Base-by-base conservation (phyloP, 2,329 filamentous ascomycete species). In the Pestalotiopsis sp. region DNA sequence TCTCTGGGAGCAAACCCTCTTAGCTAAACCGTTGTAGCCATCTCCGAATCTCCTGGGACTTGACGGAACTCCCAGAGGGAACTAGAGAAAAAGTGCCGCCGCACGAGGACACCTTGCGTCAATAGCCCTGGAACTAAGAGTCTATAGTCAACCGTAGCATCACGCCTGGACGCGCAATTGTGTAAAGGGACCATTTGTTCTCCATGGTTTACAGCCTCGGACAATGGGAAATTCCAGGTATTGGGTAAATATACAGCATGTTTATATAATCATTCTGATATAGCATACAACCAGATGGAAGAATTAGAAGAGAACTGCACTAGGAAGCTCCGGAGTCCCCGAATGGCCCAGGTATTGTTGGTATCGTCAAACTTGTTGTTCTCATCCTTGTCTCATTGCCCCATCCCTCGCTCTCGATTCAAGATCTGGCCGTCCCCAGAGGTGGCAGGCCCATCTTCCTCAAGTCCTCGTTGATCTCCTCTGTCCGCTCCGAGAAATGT, bases 391-490 rank as follows among this genome's bases (percentile, higher is more conserved):
- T 39, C 9, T 22, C 4, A 40, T 20, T 22, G 38, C 59, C 24
- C 30, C 22, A n/a, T 13, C 4, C 22, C 24, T 3, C n/a, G n/a
- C 11, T 11, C 9, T 22, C 9, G 10, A 13, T 61, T 35, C 35
- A 66, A 17, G 24, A 66, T 52, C 65, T 66, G 4, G 57, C 10
- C 52, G 65, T 60, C 3, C 52, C 66, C 14, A 65, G 20, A 13
- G 65, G 58, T 9, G 58, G 57, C 3, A 66, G 65, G 1, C 65
- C 65, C 65, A 68, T 66, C 14, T n/a, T 64, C 56, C 48, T 62
- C 66, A 73, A 40, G 40, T 72, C 70, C 11, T 66, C 60, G 26
- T 72, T 70, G 5, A 71, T 68, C 68, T 72, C 70, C 30, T 71
- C 66, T 14, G 65, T 65, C 22, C 70, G 65, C 24, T 72, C 70